These are phyloP conservation scores for Ustilago vetiveriae DNA, from an alignment of 1,284 basidiomycete genomes.

Conservation along the genomic window DNA sequence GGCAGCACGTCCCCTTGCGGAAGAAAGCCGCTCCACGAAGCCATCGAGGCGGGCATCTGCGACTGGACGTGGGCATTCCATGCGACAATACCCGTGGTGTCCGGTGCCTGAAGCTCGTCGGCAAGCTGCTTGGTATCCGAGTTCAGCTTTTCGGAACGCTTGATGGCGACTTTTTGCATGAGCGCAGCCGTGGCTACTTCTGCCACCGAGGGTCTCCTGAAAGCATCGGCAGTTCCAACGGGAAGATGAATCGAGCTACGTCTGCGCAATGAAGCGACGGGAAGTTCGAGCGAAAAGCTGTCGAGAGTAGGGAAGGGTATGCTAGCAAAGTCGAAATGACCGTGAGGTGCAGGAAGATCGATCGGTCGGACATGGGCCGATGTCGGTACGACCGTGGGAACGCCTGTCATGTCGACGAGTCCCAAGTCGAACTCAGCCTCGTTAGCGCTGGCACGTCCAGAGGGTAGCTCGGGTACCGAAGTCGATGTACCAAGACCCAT, in stretches of 20 bases:
- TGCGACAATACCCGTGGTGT: constrained; percentile 27
- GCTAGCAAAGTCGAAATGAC: constrained; percentile 49
- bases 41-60: constrained; percentile 20
- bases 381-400: constrained; percentile 37
- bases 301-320: constrained; percentile 43
- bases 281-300: constrained; percentile 27
- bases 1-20: not conserved
- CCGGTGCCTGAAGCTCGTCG: constrained; percentile 14
- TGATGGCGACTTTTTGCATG: constrained; percentile 31
- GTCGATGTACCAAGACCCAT: constrained; percentile 24
- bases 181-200: constrained; percentile 39
- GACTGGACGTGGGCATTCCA: constrained; percentile 46
- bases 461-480: constrained; percentile 8
- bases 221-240: constrained; percentile 23
- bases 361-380: constrained; percentile 49
- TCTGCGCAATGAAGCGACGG: constrained; percentile 23
- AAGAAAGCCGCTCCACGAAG: constrained; percentile 29
- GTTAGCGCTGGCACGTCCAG: constrained; percentile 25
- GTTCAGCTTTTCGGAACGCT: constrained; percentile 32
- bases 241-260: constrained; percentile 43
- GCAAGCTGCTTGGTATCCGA: constrained; percentile 29
- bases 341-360: constrained; percentile 45
- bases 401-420: constrained; percentile 18
- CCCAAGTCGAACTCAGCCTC: constrained; percentile 34
- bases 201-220: constrained; percentile 37